Conservation (phyloP, 306 rosid species). For the Pyrus pyrifolia region DNA sequence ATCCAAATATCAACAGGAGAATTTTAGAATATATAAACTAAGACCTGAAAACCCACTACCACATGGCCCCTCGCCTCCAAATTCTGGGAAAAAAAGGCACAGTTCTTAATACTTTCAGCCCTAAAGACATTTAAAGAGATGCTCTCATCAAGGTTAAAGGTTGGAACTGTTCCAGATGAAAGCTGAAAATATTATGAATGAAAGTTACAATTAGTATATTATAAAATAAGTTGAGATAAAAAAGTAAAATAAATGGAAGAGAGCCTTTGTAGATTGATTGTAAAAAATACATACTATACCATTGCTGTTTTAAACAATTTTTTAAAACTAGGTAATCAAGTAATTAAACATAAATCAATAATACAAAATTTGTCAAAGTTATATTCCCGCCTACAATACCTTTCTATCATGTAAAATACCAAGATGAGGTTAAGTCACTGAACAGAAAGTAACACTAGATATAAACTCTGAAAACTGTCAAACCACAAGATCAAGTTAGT, state of each 20-base stretch:
- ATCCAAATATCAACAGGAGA: constrained; percentile 1
- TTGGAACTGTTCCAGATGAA: neutral
- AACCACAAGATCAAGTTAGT: constrained; percentile 3
- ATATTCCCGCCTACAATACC: neutral
- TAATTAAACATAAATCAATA: neutral
- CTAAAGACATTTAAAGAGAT: neutral
- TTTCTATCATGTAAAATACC: constrained; percentile 1
- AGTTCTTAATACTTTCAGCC: neutral
- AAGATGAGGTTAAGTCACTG: neutral
- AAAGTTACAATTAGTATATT: neutral
- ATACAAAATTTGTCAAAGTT: neutral
- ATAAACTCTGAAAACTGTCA: constrained; percentile 10
- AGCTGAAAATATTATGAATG: neutral
- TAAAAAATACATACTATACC: neutral
- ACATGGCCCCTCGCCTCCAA: constrained; percentile 5
- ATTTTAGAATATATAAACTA: constrained; percentile 7
- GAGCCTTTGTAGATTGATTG: neutral
- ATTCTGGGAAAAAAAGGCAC: neutral
- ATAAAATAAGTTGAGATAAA: neutral
- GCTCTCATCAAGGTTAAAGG: neutral
- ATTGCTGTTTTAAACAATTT: neutral
- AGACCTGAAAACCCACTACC: neutral
- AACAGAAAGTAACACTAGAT: constrained; percentile 2
- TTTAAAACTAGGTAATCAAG: neutral
- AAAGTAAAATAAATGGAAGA: neutral